Base-by-base conservation (phyloP, 257 asterid genomes). In the Echium plantagineum region DNA sequence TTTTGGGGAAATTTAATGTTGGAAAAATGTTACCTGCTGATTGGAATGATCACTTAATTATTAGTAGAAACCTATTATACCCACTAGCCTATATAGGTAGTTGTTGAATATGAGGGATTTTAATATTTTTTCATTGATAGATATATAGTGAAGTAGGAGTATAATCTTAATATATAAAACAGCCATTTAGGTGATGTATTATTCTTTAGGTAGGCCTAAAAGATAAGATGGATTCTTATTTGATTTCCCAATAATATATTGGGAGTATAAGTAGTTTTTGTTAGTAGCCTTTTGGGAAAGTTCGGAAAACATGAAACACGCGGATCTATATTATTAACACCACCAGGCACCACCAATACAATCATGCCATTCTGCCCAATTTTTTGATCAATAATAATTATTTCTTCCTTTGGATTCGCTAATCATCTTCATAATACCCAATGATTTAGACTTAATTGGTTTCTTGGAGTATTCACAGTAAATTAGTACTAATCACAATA, bases 321-420 rank as follows among this genome's bases (percentile, higher is more conserved):
- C 65, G 74, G 66, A 66, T 75, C 69, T 67, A 75, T 76, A 59
- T 59, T 74, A 66, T 74, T 79, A 66, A 77, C 76, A 72, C 76
- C 80, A 69, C 70, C 82, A 71, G 62, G 1, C 26, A 24, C n/a
- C n/a, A n/a, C n/a, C n/a, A n/a, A n/a, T n/a, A n/a, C n/a, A n/a
- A n/a, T 74, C 77, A 80, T 80, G 67, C 74, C 73, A 42, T 59
- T 56, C 67, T 64, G 56, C 77, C 42, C 73, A 26, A 42, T 42
- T 42, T 65, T 71, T 71, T 63, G 64, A 61, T 71, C 73, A 57
- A 58, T 24, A 51, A 18, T 63, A 6, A 71, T 49, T 55, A 71
- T 49, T 55, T 64, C 58, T 66, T 42, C 17, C 47, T 6, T 35
- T 35, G 47, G 47, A 35, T 35, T 35, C 9, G 47, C 47, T 35